Conservation (phyloP, 345 rosid species). For the Brassica rapa region DNA sequence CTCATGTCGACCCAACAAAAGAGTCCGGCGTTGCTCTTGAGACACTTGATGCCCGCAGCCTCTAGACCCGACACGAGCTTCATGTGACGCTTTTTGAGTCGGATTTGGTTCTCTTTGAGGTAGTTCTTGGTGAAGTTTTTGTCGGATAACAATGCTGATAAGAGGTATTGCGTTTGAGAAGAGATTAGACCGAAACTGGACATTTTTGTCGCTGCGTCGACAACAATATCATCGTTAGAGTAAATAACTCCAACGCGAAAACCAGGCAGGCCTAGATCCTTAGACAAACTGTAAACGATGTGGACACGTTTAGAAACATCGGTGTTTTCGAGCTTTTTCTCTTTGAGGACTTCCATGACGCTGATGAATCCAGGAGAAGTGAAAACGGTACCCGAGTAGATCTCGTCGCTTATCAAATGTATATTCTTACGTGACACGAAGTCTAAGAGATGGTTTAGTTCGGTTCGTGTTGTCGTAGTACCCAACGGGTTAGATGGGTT, state of each 20-base stretch:
- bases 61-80: constrained; percentile 61
- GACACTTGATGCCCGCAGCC: constrained; percentile 56
- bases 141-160: constrained; percentile 65
- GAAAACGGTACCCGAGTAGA: constrained; percentile 74
- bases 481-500: constrained; percentile 87
- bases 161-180: constrained; percentile 75
- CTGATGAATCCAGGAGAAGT: constrained; percentile 59
- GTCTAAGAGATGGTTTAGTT: constrained; percentile 63
- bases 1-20: constrained; percentile 88
- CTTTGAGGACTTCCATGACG: constrained; percentile 63
- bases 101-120: constrained; percentile 54
- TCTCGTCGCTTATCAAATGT: constrained; percentile 79
- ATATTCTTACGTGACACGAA: constrained; percentile 55
- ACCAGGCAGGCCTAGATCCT: constrained; percentile 87
- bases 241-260: constrained; percentile 85
- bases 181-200: constrained; percentile 85
- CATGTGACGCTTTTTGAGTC: constrained; percentile 53
- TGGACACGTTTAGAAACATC: constrained; percentile 62
- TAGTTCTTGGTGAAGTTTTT: constrained; percentile 62
- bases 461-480: constrained; percentile 53
- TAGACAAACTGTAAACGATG: constrained; percentile 72
- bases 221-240: constrained; percentile 68
- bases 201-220: constrained; percentile 80
- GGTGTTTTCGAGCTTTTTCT: constrained; percentile 46
- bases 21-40: constrained; percentile 73